Evolutionary conservation across 495 filamentous ascomycete genomes (phyloP), one percentile per base, ranked within the genome.

Genomic region (Chaetomidium leptoderma): DNA sequence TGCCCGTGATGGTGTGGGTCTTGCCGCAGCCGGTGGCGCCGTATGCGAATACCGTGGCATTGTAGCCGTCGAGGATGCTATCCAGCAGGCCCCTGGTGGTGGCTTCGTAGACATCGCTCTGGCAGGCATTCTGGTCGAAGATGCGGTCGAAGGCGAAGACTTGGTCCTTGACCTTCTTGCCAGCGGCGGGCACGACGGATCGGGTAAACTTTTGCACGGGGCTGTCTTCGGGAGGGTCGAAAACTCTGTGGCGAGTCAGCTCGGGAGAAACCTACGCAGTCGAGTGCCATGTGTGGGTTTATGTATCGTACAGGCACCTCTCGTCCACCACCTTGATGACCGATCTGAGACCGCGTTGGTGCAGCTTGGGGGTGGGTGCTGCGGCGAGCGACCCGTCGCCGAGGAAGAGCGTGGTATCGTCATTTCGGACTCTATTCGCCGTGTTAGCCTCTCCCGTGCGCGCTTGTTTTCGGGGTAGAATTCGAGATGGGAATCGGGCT

Each of bases 1-100:
- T 97, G 51, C 93, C 66, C 27, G 86, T 89, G 70, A 98, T 98
- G 14, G 93, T 98, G 72, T 98, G 93, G 17, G 93, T 98, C 74
- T 97, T 98, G 70, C 93, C 93, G 70, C 93, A 98, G 35, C 93
- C 93, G 2, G 93, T 99, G 19, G 93, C 93, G 62, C 93, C 93
- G 72, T 99, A 99, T 27, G 93, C 93, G 71, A 97, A 99, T 0
- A 99, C 93, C 0, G 93, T 99, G 42, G 95, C 93, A 78, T 99
- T 99, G 76, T 96, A 99, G 47, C 93, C 93, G 59, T 97, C 92
- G 51, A 97, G 78, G 50, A 99, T 92, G 70, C 86, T 97, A 68
- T 97, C 93, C 68, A 99, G 80, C 26, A 99, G 80, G 59, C 74
- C 81, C 67, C 86, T 88, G 6, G 95, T 96, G 7, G 93, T 99